Conservation (phyloP, 306 rosid genomes). For the Corylus americana region DNA sequence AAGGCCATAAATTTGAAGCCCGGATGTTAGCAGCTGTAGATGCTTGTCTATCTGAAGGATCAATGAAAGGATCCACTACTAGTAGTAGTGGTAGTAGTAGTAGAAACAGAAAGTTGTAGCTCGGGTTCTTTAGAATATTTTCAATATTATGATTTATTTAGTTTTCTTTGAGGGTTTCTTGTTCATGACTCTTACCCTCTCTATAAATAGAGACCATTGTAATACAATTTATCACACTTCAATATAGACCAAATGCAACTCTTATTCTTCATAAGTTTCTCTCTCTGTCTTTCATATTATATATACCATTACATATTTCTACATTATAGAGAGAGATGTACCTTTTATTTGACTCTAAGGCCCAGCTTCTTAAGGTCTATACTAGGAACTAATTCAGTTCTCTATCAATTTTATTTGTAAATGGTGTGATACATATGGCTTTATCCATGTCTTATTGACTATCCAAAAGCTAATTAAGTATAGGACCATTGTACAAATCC, state of each 20-base stretch:
- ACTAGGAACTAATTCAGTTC: background rate
- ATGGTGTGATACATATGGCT: background rate
- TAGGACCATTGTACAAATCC: background rate
- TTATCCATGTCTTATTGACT: background rate
- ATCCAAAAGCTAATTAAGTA: too few relatives aligned
- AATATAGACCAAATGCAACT: too few relatives aligned
- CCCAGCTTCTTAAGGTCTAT: background rate
- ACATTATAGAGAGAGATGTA: background rate
- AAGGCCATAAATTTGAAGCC: conserved; percentile 34
- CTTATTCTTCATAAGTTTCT: too few relatives aligned
- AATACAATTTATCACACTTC: too few relatives aligned
- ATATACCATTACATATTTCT: too few relatives aligned
- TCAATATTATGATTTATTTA: too few relatives aligned
- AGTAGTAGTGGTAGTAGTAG: background rate
- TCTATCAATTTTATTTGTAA: background rate
- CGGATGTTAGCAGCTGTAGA: conserved; percentile 24
- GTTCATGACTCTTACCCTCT: too few relatives aligned
- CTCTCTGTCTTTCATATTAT: too few relatives aligned
- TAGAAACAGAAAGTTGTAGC: conserved; percentile 10
- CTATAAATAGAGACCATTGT: too few relatives aligned
- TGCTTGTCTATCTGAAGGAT: conserved; percentile 26
- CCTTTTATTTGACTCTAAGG: background rate
- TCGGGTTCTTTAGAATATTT: background rate
- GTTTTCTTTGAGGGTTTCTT: too few relatives aligned
- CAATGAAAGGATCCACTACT: conserved; percentile 10